Evolutionary conservation across 768 basidiomycete species (phyloP), one percentile per base, ranked within the genome.

Genomic region (Mycena leptocephala): DNA sequence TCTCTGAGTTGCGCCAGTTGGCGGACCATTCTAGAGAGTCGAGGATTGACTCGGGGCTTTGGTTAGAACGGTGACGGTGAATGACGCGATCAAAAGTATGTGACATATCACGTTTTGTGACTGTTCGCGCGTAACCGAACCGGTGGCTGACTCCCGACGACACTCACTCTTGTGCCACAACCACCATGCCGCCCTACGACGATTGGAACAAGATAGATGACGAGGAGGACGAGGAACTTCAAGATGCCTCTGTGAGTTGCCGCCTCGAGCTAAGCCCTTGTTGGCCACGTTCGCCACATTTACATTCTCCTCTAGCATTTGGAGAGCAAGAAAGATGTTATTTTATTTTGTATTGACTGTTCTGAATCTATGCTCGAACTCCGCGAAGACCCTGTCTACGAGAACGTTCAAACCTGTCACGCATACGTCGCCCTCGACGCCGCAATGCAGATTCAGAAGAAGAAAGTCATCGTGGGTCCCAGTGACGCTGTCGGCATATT

Each of bases 301-400:
- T 58, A n/a, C 70, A 76, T 33, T 74, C 73, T 46, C 3, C 68
- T n/a, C 51, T 59, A 95, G 95, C 88, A 89, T 73, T 90, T 91
- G 76, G 95, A 96, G 76, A 92, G 92, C 65, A 93, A 93, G 78
- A 91, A 91, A 75, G 97, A 99, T 80, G 95, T 97, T 37, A 94
- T 98, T 58, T 85, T 99, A n/a, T 98, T 99, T 86, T 95, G 95
- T 83, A 96, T 99, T 72, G 97, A 99, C 84, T 96, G 96, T 76
- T 98, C 97, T 0, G 88, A 91, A 68, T 95, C 96, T 14, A 99
- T 99, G 98, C 93, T 95, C 30, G 88, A 87, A 43, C 90, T 94
- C 53, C 88, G 88, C 62, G 93, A 94, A 30, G 92, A 94, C 79
- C 90, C 91, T 14, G 86, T 87, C 68, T 90, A 93, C 72, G 91